Evolutionary conservation across 192 early-diverging fungal species (phyloP).

Genomic region (Linnemannia schmuckeri): DNA sequence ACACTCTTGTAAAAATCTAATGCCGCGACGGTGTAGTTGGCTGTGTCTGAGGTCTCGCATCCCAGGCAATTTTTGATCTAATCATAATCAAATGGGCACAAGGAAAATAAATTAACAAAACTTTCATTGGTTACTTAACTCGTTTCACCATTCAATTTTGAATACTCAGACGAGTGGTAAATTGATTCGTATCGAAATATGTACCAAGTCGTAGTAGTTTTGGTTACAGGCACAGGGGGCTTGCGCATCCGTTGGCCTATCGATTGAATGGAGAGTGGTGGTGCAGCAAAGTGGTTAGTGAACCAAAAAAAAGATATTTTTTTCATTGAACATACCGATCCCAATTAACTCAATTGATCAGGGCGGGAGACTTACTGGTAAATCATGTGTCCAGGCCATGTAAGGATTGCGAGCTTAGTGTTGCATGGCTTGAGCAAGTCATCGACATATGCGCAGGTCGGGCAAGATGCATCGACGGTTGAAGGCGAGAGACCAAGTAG

Average conservation of each 20-base stretch:
- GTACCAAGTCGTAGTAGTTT: constrained; percentile 47
- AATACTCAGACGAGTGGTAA: not conserved
- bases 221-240: constrained; percentile 38
- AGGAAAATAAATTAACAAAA: not conserved
- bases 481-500: constrained; percentile 2
- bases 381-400: constrained; percentile 35
- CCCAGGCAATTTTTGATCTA: constrained; percentile 27
- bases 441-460: constrained; percentile 29
- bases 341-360: not conserved
- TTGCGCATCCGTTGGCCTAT: constrained; percentile 31
- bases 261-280: not conserved
- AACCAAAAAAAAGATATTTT: not conserved
- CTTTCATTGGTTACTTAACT: not conserved
- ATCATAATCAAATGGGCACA: not conserved
- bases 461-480: constrained; percentile 13
- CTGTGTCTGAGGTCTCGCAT: constrained; percentile 27
- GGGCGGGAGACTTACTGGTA: constrained; percentile 34
- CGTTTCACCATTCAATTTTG: not conserved
- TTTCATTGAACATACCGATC: not conserved
- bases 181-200: not conserved
- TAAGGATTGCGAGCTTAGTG: constrained; percentile 13
- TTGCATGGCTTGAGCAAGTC: constrained; percentile 43
- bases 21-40: constrained; percentile 30
- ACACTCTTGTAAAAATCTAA: constrained; percentile 17
- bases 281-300: not conserved